Base-by-base conservation (phyloP, 441 rosid genomes). In the Rhodomyrtus psidioides region DNA sequence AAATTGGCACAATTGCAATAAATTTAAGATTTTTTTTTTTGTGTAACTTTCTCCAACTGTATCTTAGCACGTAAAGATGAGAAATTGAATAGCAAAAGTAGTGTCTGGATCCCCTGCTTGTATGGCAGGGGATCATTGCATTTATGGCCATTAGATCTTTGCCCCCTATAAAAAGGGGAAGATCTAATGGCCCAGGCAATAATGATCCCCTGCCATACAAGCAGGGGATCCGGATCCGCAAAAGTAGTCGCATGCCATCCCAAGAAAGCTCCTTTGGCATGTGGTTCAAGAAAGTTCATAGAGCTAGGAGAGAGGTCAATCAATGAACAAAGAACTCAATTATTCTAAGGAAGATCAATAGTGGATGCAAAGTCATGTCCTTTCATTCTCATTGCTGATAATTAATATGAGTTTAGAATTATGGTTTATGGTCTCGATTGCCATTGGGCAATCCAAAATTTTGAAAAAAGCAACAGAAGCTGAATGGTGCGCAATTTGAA, bases 1-100 rank as follows among this genome's bases (percentile, higher is more conserved):
- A 12, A 49, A 49, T 49, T 49, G 3, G 4, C 2, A 12, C 1
- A 12, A 49, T 49, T 49, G 4, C 12, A 12, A 49, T 49, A 49
- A 49, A 0, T 49, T 49, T 49, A 49, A 0, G 4, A 49, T 2
- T 49, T 10, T 49, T 49, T 49, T 49, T 1, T 46, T 49, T 49
- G 10, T 0, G 14, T 49, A 12, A 12, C 3, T 49, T 13, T 12
- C 4, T 8, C 2, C 2, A 9, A 3, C 2, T 23, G n/a, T 39
- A 23, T 6, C 15, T 34, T 34, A 19, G 44, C 75, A 62, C 28
- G 9, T 17, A 21, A 62, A 17, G 76, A 62, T 17, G 24, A 62
- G 76, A 39, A 62, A 62, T 62, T 30, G 46, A 62, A 30, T 62
- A 39, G 46, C 26, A 30, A 62, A 1, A 8, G 13, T 19, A 62